Evolutionary conservation across 2,329 filamentous ascomycete species (phyloP), one percentile per base, ranked within the genome.

Genomic region (Trichoderma koningiopsis): DNA sequence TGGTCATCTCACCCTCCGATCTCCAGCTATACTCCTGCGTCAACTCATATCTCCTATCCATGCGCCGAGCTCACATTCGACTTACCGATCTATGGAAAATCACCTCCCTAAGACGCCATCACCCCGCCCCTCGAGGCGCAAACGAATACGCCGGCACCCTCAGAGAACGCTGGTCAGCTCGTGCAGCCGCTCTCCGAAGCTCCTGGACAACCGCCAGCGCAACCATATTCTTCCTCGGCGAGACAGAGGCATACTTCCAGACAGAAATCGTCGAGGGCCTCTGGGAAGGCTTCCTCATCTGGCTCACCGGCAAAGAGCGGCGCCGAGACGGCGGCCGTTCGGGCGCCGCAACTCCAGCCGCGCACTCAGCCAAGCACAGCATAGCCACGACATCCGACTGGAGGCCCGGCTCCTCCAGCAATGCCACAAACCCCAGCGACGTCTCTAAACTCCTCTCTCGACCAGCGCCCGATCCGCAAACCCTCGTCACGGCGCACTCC

Each of bases 151-250:
- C 92, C 19, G 83, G 82, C 31, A 81, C 87, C 27, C 85, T 92
- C 13, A 87, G 93, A 33, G 81, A 87, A 73, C 87, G 92, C 62
- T 87, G 89, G 73, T 88, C 88, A 31, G 77, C 82, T 19, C 86
- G 95, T 22, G 85, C 87, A 5, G 84, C 85, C 40, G 86, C 87
- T 0, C 91, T 97, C 85, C 89, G 96, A 19, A 91, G 89, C 72
- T 87, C 95, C 0, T 99, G 96, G 96, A 95, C 94, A 0, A 96
- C 93, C 0, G 91, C 92, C 73, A 94, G 92, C 75, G 92, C 94
- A 2, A 91, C 93, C 1, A 88, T 97, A 4, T 97, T 97, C 81
- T 92, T 98, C 73, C 84, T 98, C 4, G 93, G 92, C 0, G 94
- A 97, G 77, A 91, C 93, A 16, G 92, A 95, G 73, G 89, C 89